Conservation (phyloP, 1,284 basidiomycete genomes). For the Ceratobasidium theobromae region DNA sequence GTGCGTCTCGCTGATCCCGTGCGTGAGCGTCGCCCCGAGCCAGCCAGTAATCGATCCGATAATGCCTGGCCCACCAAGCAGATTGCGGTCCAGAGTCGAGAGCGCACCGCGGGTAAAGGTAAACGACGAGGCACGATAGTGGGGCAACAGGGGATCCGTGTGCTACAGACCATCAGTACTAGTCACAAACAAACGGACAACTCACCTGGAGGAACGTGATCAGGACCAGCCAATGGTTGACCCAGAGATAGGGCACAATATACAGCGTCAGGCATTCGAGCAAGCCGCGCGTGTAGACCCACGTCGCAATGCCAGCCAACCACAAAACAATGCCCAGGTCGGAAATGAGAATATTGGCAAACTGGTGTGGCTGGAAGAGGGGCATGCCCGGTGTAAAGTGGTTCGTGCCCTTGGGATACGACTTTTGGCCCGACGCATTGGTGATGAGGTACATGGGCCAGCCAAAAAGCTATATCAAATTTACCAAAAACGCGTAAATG, state of each 20-base stretch:
- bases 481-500: not conserved
- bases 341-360: slow-evolving; percentile 76
- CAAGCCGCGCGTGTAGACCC: slow-evolving; percentile 70
- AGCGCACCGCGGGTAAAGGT: slow-evolving; percentile 96
- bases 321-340: slow-evolving; percentile 82
- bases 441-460: slow-evolving; percentile 86
- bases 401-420: slow-evolving; percentile 82
- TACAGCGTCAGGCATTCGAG: slow-evolving; percentile 79
- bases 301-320: slow-evolving; percentile 60
- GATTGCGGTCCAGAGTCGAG: slow-evolving; percentile 86
- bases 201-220: slow-evolving; percentile 85
- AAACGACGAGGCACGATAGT: slow-evolving; percentile 90
- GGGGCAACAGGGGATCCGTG: slow-evolving; percentile 92
- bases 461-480: slow-evolving; percentile 62
- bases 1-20: slow-evolving; percentile 93
- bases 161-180: slow-evolving; percentile 48
- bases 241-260: slow-evolving; percentile 88
- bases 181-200: not conserved
- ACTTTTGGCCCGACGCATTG: slow-evolving; percentile 87
- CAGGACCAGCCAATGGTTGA: slow-evolving; percentile 84
- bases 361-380: slow-evolving; percentile 88
- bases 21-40: slow-evolving; percentile 76
- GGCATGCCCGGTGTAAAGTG: slow-evolving; percentile 82
- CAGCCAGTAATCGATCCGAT: slow-evolving; percentile 69
- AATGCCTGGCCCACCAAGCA: slow-evolving; percentile 67